A percentile compares a stretch with the other conserved stretches of the same genome.
Conservation (phyloP, 768 basidiomycete species). For the Lentinula detonsa region DNA sequence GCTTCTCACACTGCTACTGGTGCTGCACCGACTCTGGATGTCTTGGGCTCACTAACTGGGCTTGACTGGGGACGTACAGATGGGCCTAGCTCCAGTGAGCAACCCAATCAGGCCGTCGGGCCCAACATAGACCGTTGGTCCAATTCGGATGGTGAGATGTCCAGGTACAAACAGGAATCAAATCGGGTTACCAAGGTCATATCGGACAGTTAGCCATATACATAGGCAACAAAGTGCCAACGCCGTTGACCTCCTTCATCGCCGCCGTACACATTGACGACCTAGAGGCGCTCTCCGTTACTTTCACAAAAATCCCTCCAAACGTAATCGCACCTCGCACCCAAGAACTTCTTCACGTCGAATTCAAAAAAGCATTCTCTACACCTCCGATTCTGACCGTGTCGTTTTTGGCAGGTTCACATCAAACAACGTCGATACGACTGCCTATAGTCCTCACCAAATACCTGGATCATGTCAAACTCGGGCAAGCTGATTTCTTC, state of each 20-base stretch:
- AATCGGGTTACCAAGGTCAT: constrained; percentile 78
- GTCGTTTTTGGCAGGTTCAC: constrained; percentile 89
- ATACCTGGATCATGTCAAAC: constrained; percentile 90
- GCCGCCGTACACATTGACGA: constrained; percentile 72
- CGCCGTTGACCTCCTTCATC: constrained; percentile 87
- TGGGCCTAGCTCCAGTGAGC: constrained; percentile 26
- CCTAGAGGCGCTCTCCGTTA: constrained; percentile 68
- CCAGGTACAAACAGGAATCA: constrained; percentile 92
- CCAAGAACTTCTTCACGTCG: constrained; percentile 90
- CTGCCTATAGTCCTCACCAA: constrained; percentile 86
- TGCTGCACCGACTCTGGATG: constrained; percentile 38
- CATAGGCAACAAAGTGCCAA: constrained; percentile 91
- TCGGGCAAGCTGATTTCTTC: constrained; percentile 85
- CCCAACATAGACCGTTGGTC: constrained; percentile 88
- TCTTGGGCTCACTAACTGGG: constrained; percentile 37
- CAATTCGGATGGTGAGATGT: constrained; percentile 80
- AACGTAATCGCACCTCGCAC: constrained; percentile 72
- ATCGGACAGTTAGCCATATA: constrained; percentile 80
- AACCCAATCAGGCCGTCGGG: constrained; percentile 53
- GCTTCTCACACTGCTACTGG: constrained; percentile 23
- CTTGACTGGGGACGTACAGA: constrained; percentile 46
- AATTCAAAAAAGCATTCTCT: constrained; percentile 86
- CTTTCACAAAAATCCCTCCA: constrained; percentile 88
- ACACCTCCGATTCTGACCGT: constrained; percentile 74
- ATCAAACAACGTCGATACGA: constrained; percentile 77